Base-by-base conservation (phyloP, 495 filamentous ascomycete species). In the Aspergillus baeticus region DNA sequence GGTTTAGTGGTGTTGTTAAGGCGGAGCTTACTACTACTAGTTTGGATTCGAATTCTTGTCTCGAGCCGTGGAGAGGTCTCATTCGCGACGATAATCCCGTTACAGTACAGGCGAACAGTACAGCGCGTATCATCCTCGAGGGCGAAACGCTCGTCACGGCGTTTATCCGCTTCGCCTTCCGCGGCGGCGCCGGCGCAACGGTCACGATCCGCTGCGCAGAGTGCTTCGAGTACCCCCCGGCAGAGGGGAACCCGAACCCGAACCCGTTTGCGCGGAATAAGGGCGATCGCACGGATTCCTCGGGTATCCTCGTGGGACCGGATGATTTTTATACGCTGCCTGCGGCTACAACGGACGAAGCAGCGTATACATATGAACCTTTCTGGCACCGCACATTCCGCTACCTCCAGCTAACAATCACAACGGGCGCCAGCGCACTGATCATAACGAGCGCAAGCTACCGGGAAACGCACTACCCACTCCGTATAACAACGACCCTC, bases 371-470 rank as follows among this genome's bases (percentile, higher is more conserved):
- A 35, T 68, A 64, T 23, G 60, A 59, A 21, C 67, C 67, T 0
- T 68, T 68, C 47, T 66, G 63, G 63, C 66, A 68, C 47, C 61
- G 67, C 17, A 61, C 63, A 36, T 68, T 70, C 51, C 65, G 67
- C 54, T 70, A 64, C 34, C n/a, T 63, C 18, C 44, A 63, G 35
- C 22, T 65, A 1, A 23, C 52, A 0, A 66, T 68, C 35, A 35
- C 34, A n/a, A 54, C 62, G 1, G 17, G 17, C 10, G 15, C 47
- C 0, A 42, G 45, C 4, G 49, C 57, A 21, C 21, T 66, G 11
- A 50, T 18, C 2, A 21, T 64, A 3, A 46, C 42, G 2, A 14
- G 21, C 0, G 31, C 68, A 3, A 61, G 51, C 15, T 36, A 62
- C 20, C 57, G 61, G 4, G 53, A 62, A 35, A 64, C 59, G 0